Evolutionary conservation across 352 stramenopile species (phyloP), one percentile per base, ranked within the genome.

Genomic region (Globisporangium ultimum): DNA sequence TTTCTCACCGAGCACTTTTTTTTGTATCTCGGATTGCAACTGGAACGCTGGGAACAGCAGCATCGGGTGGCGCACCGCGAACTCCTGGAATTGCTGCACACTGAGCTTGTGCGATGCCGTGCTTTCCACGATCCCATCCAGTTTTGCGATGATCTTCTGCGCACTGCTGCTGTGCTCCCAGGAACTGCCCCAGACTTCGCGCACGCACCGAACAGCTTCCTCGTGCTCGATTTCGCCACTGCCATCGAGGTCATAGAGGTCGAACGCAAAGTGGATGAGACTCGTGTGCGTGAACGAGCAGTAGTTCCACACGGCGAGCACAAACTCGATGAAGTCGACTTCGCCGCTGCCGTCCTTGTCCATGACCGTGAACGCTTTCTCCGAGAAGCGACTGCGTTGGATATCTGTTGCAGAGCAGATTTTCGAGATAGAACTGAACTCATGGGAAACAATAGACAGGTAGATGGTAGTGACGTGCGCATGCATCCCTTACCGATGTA

Each of bases 281-380:
- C 72, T 82, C 40, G 68, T 47, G 47, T 79, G 67, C 40, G 62
- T 86, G 59, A 89, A 89, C n/a, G 78, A 86, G 66, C 80, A 91
- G 52, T 89, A 89, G 64, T 91, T 87, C 80, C 78, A 89, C 57
- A 91, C 67, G n/a, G 76, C 70, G 53, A 89, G 53, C 34, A 91
- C 80, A 56, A 89, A 90, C 62, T 90, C 80, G 47, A 88, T 64
- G 48, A 87, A 90, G 64, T 90, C 76, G 24, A 90, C 74, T 55
- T 87, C 74, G 38, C 80, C 78, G 41, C 74, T 89, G 21, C 72
- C 67, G 56, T 91, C 80, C 24, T 64, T 72, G 59, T 91, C 77
- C 78, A 89, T 91, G 55, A 89, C 77, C 2, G 69, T 63, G 59
- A 91, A 91, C 4, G 78, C 78, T 50, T 91, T 91, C 53, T 87